Evolutionary conservation across 768 basidiomycete genomes (phyloP), one percentile per base, ranked within the genome.

Genomic region (Tulasnella sp.): DNA sequence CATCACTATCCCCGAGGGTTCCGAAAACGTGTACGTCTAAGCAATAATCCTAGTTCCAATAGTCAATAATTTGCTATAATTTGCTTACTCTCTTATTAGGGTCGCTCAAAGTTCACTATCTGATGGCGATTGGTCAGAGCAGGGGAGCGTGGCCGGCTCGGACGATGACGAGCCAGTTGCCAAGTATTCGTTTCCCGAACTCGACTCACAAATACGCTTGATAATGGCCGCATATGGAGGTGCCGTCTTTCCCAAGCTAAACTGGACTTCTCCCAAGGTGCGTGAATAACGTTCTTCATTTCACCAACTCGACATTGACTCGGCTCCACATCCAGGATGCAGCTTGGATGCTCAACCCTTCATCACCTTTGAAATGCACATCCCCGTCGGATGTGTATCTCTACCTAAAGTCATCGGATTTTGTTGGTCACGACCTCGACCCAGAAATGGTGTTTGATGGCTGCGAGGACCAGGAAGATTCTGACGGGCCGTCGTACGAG

Each of bases 211-310:
- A 77, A 96, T 98, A 79, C 85, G 93, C 72, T 83, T 85, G 18
- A 88, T 87, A 44, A 86, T 98, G n/a, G 81, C 85, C 69, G 84
- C 88, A 77, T 96, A 93, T 83, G 92, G 67, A 71, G 75, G 90
- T 3, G 92, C 91, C 7, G 91, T 97, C 39, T 99, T 99, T 83
- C 96, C 96, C 0, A 99, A 99, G 84, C 90, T 99, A 77, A 98
- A 98, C 82, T 98, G 96, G 85, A 94, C 95, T 7, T 91, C 94
- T n/a, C 96, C 96, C 18, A 92, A 91, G 86, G 96, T 93, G 79
- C 78, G 87, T 81, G 51, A 15, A 32, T 7, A 13, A 39, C 6
- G 23, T 57, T 73, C 0, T 35, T 55, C 39, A 46, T 70, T 40
- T 51, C n/a, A 11, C 0, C 15, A 35, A 71, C 16, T 35, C 35